A percentile compares a stretch with the other conserved stretches of the same genome.
These are phyloP conservation scores for Termitomyces sp. DNA, from an alignment of 768 basidiomycete species.

Conservation along the genomic window DNA sequence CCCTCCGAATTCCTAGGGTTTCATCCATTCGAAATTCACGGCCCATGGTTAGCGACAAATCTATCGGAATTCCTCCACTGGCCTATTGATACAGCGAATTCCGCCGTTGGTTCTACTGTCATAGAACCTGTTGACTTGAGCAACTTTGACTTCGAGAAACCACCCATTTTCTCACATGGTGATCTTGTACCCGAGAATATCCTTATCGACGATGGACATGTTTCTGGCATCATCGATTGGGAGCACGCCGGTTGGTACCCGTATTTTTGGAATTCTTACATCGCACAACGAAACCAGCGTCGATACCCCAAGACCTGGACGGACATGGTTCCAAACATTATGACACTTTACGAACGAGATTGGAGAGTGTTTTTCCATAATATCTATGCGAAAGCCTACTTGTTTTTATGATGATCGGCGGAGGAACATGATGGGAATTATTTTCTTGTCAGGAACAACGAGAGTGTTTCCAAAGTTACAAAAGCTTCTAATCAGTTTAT, in stretches of 20 bases:
- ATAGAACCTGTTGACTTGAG: background rate
- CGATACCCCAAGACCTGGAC: background rate
- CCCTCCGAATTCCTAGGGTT: background rate
- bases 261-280: background rate
- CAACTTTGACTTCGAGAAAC: background rate
- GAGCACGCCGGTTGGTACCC: background rate
- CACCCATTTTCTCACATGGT: background rate
- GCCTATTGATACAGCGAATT: background rate
- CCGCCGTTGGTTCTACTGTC: background rate
- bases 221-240: background rate
- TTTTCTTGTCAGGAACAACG: no score
- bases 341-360: background rate
- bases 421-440: no score
- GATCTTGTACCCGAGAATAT: conserved; percentile 1
- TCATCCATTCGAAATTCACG: background rate
- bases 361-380: background rate
- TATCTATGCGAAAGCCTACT: background rate
- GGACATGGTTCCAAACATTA: background rate
- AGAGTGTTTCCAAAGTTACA: no score
- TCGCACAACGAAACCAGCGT: background rate
- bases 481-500: no score
- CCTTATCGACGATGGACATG: background rate
- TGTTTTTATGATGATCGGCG: background rate
- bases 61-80: background rate
- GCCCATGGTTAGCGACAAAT: background rate